Base-by-base conservation (phyloP, 2,329 filamentous ascomycete species). In the Alternaria sp. region DNA sequence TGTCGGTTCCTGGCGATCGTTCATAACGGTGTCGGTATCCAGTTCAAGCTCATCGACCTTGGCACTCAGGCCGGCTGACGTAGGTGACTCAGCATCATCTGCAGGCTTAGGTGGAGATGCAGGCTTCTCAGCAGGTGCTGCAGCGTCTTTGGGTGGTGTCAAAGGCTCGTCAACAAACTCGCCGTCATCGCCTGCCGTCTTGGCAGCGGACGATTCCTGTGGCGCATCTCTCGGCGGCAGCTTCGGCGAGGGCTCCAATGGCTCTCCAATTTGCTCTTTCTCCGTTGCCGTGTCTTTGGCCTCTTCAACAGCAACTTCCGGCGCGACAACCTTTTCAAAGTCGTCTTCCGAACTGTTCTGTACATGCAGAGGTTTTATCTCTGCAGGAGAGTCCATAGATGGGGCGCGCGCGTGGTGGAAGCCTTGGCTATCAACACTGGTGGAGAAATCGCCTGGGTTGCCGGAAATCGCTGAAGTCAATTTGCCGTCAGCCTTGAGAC, bases 281-380 rank as follows among this genome's bases (percentile, higher is more conserved):
- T 91, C 88, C 66, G 92, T 88, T 2, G 87, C 44, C 21, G 64
- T 64, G 8, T 65, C 69, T 56, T 74, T 73, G 10, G 61, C 88
- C 55, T 92, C 90, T 65, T 94, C 92, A 18, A 88, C 88, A 71
- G 93, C 87, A 63, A 93, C 91, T 28, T 89, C 90, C 49, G 87
- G 87, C 23, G 85, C 84, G 49, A 84, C 84, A 10, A 98, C 94
- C 79, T 97, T 94, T 78, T 99, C 96, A 74, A 97, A 98, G 76
- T 98, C 96, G 67, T 96, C 92, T 69, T 97, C 93, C 12, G 91
- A 90, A 15, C 88, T 89, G 73, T 96, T 96, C 56, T 91, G 92
- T 14, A 95, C 88, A 70, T 95, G 92, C 1, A 94, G 84, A 50
- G 85, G 87, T 57, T 92, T 91, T 55, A 88, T 86, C 60, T 89